phyloP scores from a whole-genome alignment of 176 grass and related monocot species.

The Olyra latifolia region DNA sequence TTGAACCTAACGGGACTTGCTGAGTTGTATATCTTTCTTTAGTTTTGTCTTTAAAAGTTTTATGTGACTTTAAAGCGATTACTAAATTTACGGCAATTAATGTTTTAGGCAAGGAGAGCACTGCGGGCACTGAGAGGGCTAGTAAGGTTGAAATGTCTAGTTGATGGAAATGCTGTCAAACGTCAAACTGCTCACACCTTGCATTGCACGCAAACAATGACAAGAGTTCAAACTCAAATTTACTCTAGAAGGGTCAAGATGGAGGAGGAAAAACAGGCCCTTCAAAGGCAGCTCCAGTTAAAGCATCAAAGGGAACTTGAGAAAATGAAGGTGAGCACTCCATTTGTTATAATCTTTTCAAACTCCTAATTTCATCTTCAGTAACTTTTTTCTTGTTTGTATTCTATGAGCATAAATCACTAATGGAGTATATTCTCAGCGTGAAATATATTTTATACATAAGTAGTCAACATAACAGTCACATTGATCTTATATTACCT shows the following conservation, averaged over 20 bases:
- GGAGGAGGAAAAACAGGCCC: conserved; percentile 81
- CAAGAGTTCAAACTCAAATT: conserved; percentile 83
- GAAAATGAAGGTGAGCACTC: conserved; percentile 66
- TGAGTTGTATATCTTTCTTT: conserved; percentile 2
- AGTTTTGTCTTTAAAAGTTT: conserved; percentile 12
- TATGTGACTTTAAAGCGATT: background rate
- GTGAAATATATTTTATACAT: background rate
- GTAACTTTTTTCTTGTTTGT: background rate
- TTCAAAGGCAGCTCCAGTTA: conserved; percentile 78
- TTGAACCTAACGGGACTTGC: background rate
- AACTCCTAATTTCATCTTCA: conserved; percentile 4
- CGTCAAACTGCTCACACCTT: conserved; percentile 76
- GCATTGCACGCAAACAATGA: conserved; percentile 64
- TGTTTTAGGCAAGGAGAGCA: conserved; percentile 79
- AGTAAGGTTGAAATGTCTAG: conserved; percentile 72
- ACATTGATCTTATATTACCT: background rate
- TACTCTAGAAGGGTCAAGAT: conserved; percentile 72
- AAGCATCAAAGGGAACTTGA: conserved; percentile 77
- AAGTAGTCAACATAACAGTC: background rate
- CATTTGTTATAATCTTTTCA: background rate
- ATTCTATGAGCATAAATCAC: background rate
- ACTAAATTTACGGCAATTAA: conserved; percentile 16
- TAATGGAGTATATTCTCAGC: background rate
- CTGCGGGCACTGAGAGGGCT: conserved; percentile 75
- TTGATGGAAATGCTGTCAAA: conserved; percentile 78